Evolutionary conservation across 176 grass and related monocot genomes (phyloP), one percentile per base, ranked within the genome.

Genomic region (Zoysia pacifica): DNA sequence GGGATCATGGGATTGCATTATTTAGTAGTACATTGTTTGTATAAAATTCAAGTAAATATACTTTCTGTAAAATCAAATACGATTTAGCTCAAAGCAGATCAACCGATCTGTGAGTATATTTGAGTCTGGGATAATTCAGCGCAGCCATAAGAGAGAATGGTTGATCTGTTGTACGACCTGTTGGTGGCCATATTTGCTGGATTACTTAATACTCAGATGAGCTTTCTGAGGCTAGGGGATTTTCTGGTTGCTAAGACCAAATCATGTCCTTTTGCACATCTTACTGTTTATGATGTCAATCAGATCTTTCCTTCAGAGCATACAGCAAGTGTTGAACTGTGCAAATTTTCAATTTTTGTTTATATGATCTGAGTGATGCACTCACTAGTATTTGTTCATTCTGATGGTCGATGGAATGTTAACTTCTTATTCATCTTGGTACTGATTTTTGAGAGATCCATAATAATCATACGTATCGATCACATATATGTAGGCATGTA

Each of bases 1-100:
- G 28, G 19, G 76, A 20, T 41, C 39, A 4, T 76, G 70, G 39
- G 28, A 2, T 82, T 86, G 67, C 40, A 28, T 67, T 52, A 4
- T 81, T 65, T 16, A 12, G 77, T 39, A 67, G 77, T 39, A 67
- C 67, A 53, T 75, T 73, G 78, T n/a, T 82, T 72, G 47, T 89
- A 53, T 82, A 62, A 54, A 52, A 62, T 13, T 74, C 73, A 78
- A 68, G 46, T 16, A 78, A 77, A 42, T 45, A 62, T 64, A 62
- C 39, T 72, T 43, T 78, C 1, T 89, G 87, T 86, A 89, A 54
- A 90, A 69, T 65, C 43, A 74, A 74, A 28, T 62, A 71, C 15
- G 16, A 55, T 77, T 12, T 36, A 66, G 58, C 18, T 16, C 20
- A 67, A 74, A 45, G 49, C 51, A 67, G 60, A 64, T 13, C 5